Conservation (phyloP, 495 filamentous ascomycete species). For the Penicillium manginii region DNA sequence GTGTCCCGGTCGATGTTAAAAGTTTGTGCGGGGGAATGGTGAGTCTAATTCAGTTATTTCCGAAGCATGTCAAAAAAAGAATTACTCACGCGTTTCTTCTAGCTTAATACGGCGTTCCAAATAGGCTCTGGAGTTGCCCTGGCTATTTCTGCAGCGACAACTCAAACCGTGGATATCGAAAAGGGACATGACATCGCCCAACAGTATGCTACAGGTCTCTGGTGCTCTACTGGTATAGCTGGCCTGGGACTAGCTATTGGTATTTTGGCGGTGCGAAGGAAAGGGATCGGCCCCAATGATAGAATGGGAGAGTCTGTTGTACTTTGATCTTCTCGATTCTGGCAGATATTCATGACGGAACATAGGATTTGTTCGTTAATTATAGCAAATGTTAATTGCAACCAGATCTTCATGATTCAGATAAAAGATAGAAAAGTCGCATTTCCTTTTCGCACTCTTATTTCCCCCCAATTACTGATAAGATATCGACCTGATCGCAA, state of each 20-base stretch:
- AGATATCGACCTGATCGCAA: too few relatives aligned
- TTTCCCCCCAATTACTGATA: too few relatives aligned
- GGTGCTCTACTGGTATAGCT: conserved; percentile 39
- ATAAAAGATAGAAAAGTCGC: too few relatives aligned
- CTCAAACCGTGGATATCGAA: conserved; percentile 37
- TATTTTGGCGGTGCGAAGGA: conserved; percentile 30
- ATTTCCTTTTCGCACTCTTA: too few relatives aligned
- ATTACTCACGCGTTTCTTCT: conserved; percentile 3
- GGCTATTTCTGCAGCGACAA: conserved; percentile 42
- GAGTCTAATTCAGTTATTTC: background rate
- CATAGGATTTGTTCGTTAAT: background rate
- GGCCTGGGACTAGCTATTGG: conserved; percentile 37
- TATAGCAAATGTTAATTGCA: background rate
- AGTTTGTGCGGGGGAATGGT: conserved; percentile 43
- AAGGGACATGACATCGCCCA: conserved; percentile 35
- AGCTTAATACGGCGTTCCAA: conserved; percentile 46
- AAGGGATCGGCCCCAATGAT: conserved; percentile 37
- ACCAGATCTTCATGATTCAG: too few relatives aligned
- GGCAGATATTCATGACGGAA: background rate
- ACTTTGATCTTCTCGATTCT: conserved; percentile 18
- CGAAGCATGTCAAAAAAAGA: background rate
- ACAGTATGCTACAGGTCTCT: conserved; percentile 42
- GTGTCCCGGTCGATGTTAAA: conserved; percentile 39
- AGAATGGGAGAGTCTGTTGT: conserved; percentile 29
- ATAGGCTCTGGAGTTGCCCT: conserved; percentile 42